phyloP scores from a whole-genome alignment of 1,139 yeast species.

The Debaryomyces coudertii region DNA sequence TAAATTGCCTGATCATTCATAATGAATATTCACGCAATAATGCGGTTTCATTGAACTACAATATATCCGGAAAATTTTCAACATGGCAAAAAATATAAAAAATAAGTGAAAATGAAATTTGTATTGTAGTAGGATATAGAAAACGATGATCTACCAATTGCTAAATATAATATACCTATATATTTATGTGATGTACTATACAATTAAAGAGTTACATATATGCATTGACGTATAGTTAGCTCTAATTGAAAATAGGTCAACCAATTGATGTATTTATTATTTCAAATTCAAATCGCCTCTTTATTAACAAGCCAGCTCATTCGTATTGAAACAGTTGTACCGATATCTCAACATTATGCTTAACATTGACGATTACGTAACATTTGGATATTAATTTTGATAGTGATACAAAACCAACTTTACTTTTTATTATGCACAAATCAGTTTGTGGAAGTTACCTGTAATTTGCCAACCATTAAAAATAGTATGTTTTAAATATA shows the following conservation, averaged over 20 bases:
- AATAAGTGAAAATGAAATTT: too few species aligned
- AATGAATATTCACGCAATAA: too few species aligned
- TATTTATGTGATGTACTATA: too few species aligned
- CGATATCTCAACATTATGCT: neutral
- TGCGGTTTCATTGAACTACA: too few species aligned
- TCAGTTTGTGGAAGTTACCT: neutral
- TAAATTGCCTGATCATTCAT: too few species aligned
- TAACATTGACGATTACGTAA: neutral
- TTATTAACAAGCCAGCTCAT: neutral
- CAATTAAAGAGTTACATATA: too few species aligned
- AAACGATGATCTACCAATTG: too few species aligned
- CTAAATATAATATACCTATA: too few species aligned
- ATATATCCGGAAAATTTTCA: too few species aligned
- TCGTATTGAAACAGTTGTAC: neutral
- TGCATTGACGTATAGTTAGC: too few species aligned
- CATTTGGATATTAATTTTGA: neutral
- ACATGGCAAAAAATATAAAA: too few species aligned
- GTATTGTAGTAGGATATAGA: too few species aligned
- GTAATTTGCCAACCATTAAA: neutral
- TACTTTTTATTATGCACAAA: neutral
- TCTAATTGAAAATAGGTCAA: neutral
- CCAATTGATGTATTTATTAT: neutral
- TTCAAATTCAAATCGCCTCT: neutral
- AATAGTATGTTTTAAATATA: neutral
- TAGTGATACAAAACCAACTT: neutral